Conservation (phyloP, 225 moss, liverwort and hornwort species). For the Polytrichum formosum region DNA sequence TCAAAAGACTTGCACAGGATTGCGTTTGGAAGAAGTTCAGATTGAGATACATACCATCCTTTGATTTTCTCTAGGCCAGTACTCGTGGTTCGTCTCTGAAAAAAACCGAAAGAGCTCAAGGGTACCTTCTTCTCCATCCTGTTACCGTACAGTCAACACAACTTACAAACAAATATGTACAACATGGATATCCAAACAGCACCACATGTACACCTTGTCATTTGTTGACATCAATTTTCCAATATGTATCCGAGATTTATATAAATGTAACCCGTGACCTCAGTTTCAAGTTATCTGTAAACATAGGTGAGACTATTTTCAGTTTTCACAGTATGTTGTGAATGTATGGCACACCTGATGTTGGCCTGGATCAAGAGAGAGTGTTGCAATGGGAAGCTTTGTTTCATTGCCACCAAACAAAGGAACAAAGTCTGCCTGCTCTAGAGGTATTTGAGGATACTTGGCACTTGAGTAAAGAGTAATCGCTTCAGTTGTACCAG, state of each 20-base stretch:
- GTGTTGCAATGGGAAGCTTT: constrained; percentile 40
- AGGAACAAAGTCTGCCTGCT: constrained; percentile 66
- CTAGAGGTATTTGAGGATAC: constrained; percentile 52
- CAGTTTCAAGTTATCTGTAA: too few species aligned
- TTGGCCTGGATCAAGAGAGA: constrained; percentile 67
- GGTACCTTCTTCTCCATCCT: constrained; percentile 84
- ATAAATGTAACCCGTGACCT: too few species aligned
- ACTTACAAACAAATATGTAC: background rate
- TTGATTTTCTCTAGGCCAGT: constrained; percentile 68
- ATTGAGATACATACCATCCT: constrained; percentile 40
- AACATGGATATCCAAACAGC: background rate
- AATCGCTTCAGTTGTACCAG: constrained; percentile 87
- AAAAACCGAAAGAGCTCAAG: constrained; percentile 97
- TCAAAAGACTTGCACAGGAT: too few species aligned
- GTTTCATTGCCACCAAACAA: constrained; percentile 63
- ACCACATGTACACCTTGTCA: too few species aligned
- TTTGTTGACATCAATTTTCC: too few species aligned
- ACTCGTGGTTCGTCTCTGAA: constrained; percentile 94
- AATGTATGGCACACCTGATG: constrained; percentile 54
- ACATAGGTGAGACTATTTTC: too few species aligned
- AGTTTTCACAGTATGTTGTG: background rate
- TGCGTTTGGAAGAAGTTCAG: background rate
- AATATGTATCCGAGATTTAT: too few species aligned
- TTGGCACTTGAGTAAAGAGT: constrained; percentile 83
- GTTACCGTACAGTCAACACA: constrained; percentile 7